Base-by-base conservation (phyloP, 2,329 filamentous ascomycete species). In the Magnaporthiopsis poae region DNA sequence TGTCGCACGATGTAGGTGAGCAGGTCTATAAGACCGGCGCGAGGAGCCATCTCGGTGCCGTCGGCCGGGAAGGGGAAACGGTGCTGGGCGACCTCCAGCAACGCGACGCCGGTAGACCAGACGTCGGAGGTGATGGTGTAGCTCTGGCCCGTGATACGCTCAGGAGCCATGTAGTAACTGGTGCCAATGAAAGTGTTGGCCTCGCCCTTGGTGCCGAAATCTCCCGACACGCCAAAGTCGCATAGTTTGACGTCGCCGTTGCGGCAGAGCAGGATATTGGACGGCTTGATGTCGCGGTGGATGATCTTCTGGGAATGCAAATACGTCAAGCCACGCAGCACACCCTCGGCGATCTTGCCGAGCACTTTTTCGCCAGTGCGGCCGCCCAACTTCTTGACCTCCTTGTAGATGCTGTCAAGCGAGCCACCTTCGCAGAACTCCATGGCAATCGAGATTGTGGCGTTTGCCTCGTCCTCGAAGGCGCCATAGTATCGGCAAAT, bases 91-190 rank as follows among this genome's bases (percentile, higher is more conserved):
- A 99, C 95, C 80, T 99, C 95, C n/a, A 99, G 87, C 64, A 99
- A 80, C 1, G 95, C 98, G 66, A 99, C 95, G 70, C 95, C 95
- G 9, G 96, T 88, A 60, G 93, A 97, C 95, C 95, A 99, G 67
- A 99, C 95, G 72, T 99, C 95, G 9, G 92, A 96, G 2, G 94
- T 99, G 77, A 99, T 99, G 69, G 94, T 99, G 78, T 99, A 99
- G 64, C 90, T 94, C 80, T 98, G 92, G 67, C 95, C 95, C 1
- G 95, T 97, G 76, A 99, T 99, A 65, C 95, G 90, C 77, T 99
- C 95, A 0, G 95, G 95, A 4, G 95, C 95, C 95, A 99, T 99
- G 81, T 99, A 99, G 77, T 98, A 99, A 68, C 91, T 96, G 15
- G 95, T 99, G 69, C 95, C 95, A 75, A 99, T 99, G 74, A 99